Conservation (phyloP, 345 rosid species). For the Leavenworthia alabamica region DNA sequence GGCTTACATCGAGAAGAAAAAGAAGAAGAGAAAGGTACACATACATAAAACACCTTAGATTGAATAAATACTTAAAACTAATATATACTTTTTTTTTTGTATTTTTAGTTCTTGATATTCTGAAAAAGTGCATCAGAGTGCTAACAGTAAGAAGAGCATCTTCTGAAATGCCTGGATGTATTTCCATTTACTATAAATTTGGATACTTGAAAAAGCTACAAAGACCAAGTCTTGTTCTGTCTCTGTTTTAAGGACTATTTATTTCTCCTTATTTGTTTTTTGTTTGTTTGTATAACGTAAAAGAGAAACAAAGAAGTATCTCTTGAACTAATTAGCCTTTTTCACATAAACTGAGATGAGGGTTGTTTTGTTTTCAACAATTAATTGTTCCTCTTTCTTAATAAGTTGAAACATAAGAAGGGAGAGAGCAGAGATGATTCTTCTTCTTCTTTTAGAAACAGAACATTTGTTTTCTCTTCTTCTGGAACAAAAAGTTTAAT, state of each 20-base stretch:
- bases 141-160: neutral
- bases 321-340: too few relatives aligned
- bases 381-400: conserved; percentile 16
- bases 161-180: neutral
- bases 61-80: too few relatives aligned
- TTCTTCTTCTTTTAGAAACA: conserved; percentile 29
- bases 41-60: too few relatives aligned
- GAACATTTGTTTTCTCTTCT: conserved; percentile 28
- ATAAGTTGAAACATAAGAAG: conserved; percentile 7
- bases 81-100: neutral
- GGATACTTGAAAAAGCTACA: neutral
- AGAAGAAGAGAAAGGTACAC: conserved; percentile 39
- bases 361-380: neutral
- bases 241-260: neutral
- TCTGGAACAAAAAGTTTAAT: neutral
- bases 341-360: too few relatives aligned
- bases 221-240: conserved; percentile 10
- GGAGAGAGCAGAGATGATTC: neutral
- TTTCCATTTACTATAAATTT: neutral
- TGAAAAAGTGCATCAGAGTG: conserved; percentile 18
- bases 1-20: conserved; percentile 44
- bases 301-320: too few relatives aligned
- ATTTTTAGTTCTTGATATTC: conserved; percentile 28
- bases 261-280: too few relatives aligned
- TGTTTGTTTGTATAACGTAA: too few relatives aligned